Conservation (phyloP, 208 protist genomes). For the Acanthamoeba culbertsoni region DNA sequence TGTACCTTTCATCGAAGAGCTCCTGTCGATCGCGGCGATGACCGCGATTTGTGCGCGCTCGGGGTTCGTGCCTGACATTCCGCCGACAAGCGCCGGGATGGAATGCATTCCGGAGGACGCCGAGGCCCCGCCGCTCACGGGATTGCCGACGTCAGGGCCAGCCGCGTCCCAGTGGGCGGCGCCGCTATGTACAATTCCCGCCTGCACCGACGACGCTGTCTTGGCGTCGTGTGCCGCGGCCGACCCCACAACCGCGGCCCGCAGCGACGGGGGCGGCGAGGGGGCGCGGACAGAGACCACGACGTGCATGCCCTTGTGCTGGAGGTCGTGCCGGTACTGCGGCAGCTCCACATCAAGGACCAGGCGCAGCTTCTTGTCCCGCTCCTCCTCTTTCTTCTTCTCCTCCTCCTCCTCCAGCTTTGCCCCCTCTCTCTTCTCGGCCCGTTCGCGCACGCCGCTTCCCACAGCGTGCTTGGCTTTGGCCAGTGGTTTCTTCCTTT, state of each 20-base stretch:
- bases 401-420: not conserved
- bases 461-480: not conserved
- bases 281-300: not conserved
- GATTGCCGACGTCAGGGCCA: too few species aligned
- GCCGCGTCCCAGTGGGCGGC: too few species aligned
- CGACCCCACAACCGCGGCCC: not conserved
- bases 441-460: not conserved
- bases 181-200: too few species aligned
- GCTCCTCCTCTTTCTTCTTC: not conserved
- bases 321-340: not conserved
- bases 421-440: not conserved
- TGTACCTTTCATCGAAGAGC: conserved; percentile 7
- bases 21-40: not conserved
- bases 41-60: conserved; percentile 28
- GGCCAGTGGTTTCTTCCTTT: not conserved
- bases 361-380: not conserved
- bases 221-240: not conserved
- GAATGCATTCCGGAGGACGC: too few species aligned
- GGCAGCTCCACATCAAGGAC: not conserved
- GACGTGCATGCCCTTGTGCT: conserved; percentile 23
- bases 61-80: too few species aligned
- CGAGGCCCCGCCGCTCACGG: too few species aligned
- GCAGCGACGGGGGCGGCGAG: not conserved
- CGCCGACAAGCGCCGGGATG: not conserved
- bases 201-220: not conserved